These are phyloP conservation scores for Didymellaceae sp. DNA, from an alignment of 2,329 filamentous ascomycete genomes.

Conservation along the genomic window DNA sequence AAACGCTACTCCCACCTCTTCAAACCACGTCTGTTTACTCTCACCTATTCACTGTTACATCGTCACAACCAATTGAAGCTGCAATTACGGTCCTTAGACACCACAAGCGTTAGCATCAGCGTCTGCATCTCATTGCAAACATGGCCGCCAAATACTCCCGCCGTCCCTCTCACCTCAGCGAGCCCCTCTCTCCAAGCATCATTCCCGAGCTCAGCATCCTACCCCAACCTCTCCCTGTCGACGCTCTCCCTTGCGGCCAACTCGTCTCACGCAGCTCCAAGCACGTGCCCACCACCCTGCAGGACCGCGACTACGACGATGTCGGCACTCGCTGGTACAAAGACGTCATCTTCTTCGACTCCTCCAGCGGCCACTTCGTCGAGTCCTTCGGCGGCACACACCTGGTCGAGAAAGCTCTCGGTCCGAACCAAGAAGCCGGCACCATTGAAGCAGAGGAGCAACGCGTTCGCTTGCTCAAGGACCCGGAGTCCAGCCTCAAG, in stretches of 20 bases:
- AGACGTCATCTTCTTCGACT: constrained; percentile 42
- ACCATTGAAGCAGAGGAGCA: constrained; percentile 45
- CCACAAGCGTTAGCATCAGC: not conserved
- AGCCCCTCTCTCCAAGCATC: constrained; percentile 40
- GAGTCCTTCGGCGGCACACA: constrained; percentile 41
- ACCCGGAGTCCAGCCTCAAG: constrained; percentile 33
- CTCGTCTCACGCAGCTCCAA: constrained; percentile 42
- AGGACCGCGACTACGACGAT: constrained; percentile 47
- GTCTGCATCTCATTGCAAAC: too few species aligned
- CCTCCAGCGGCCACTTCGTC: constrained; percentile 31
- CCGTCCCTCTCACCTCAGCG: constrained; percentile 34
- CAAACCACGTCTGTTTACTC: not conserved
- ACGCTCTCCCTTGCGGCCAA: constrained; percentile 39
- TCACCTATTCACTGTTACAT: not conserved
- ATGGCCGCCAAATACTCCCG: constrained; percentile 41
- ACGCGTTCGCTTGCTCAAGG: constrained; percentile 42
- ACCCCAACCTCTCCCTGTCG: constrained; percentile 37
- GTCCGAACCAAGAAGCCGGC: constrained; percentile 36
- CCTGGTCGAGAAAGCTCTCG: constrained; percentile 38
- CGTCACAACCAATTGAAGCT: constrained; percentile 9
- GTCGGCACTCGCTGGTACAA: constrained; percentile 47
- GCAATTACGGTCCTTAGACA: not conserved
- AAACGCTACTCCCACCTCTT: constrained; percentile 1
- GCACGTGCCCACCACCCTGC: constrained; percentile 33
- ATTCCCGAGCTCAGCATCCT: constrained; percentile 43